A percentile compares a stretch with the other conserved stretches of the same genome.
These are phyloP conservation scores for Scenedesmus sp. DNA, from an alignment of 163 green algal genomes.

Conservation along the genomic window DNA sequence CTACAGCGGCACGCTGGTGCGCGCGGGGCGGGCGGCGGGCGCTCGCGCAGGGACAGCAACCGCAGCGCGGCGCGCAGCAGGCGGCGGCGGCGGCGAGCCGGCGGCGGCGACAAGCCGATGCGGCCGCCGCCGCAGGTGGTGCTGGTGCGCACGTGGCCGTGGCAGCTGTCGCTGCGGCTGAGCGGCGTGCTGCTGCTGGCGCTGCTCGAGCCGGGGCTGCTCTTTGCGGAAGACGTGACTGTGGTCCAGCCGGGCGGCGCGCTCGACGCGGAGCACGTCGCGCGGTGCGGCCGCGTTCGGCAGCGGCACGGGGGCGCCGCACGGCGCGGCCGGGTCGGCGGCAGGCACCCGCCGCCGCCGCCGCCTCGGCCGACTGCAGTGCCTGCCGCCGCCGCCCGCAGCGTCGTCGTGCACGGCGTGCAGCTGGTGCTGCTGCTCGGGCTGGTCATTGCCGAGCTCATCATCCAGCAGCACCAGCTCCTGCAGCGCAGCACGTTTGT, in stretches of 20 bases:
- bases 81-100: too few species aligned
- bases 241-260: constrained; percentile 9
- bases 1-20: too few species aligned
- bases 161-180: constrained; percentile 36
- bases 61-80: too few species aligned
- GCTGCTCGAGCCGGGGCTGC: constrained; percentile 25
- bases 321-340: too few species aligned
- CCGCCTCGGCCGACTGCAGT: too few species aligned
- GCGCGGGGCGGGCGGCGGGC: too few species aligned
- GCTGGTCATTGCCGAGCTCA: constrained; percentile 35
- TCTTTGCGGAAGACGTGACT: constrained; percentile 24
- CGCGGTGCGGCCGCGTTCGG: too few species aligned
- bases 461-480: constrained; percentile 45
- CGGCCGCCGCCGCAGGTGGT: neutral
- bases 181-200: constrained; percentile 39
- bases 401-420: constrained; percentile 25
- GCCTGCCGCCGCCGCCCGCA: too few species aligned
- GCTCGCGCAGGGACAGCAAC: too few species aligned
- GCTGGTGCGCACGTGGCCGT: constrained; percentile 7
- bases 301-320: too few species aligned
- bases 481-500: neutral
- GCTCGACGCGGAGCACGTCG: constrained; percentile 37
- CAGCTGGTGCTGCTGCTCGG: constrained; percentile 40
- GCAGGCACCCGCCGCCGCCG: too few species aligned
- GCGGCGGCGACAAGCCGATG: too few species aligned